A percentile compares a stretch with the other conserved stretches of the same genome.
phyloP scores from a whole-genome alignment of 495 filamentous ascomycete genomes.

The Penicillium waksmanii region DNA sequence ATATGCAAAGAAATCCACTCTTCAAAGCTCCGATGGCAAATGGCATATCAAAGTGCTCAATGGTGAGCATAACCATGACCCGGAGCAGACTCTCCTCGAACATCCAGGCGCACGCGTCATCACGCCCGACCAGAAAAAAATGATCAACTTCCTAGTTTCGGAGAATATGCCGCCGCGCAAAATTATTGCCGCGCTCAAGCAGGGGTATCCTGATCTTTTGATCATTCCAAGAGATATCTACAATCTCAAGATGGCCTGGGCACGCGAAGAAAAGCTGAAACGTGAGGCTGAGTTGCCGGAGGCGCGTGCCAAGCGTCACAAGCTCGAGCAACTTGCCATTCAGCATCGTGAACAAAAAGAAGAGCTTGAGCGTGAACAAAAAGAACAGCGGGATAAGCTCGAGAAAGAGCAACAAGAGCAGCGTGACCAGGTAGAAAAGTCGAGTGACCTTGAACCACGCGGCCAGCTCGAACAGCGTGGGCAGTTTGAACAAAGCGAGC shows the following conservation, averaged over 20 bases:
- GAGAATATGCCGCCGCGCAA: neutral
- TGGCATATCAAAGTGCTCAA: slow-evolving; percentile 1
- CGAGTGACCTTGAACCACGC: neutral
- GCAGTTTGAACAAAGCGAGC: neutral
- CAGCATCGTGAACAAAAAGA: neutral
- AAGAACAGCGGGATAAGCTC: neutral
- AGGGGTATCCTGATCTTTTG: slow-evolving; percentile 1
- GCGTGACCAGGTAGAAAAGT: neutral
- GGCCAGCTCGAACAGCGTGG: neutral
- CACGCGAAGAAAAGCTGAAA: neutral
- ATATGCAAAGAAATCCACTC: neutral
- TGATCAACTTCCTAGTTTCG: neutral
- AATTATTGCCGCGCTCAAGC: neutral
- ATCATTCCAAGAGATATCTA: neutral
- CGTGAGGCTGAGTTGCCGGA: neutral
- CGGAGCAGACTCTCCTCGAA: neutral
- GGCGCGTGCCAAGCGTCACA: neutral
- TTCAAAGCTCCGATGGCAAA: neutral
- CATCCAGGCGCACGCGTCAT: neutral
- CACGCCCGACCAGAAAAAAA: neutral
- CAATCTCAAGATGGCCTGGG: neutral
- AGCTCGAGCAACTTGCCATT: neutral
- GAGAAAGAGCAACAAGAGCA: neutral
- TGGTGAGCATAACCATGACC: neutral
- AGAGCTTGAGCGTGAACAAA: neutral